Base-by-base conservation (phyloP, 768 basidiomycete species). In the Suillus subaureus region DNA sequence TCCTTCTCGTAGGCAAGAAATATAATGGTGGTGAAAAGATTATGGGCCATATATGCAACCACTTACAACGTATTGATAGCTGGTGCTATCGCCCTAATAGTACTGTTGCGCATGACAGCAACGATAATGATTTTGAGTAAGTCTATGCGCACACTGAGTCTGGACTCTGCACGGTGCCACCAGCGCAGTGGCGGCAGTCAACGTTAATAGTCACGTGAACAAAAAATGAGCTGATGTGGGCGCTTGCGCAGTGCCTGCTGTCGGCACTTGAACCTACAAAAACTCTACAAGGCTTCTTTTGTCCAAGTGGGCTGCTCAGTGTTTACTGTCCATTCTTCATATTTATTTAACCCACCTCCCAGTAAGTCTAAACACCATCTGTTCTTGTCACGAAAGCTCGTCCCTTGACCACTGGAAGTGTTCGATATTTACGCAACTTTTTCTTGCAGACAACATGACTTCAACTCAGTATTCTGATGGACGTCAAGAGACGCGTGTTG, bases 401-500 rank as follows among this genome's bases (percentile, higher is more conserved):
- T 61, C 43, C 7, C 21, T 65, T 16, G 13, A 39, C 9, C 5
- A 23, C 15, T 18, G 62, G 16, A 33, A 28, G 3, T 26, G 16
- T 12, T 63, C 28, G 51, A 58, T 61, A 61, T 28, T 64, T 16
- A 64, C 35, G 21, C 28, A 26, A 23, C 39, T 35, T 61, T 39
- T 12, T 33, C 39, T 35, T 33, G 33, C 45, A 65, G 60, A 57
- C 43, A 23, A 65, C 40, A 57, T 57, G 56, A 8, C 35, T 47
- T 64, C 74, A 21, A 70, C 68, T 56, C 74, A 77, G 66, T 79
- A 79, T 40, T 66, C 78, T 28, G 91, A 92, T 70, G 88, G 86
- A 64, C 89, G 90, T 61, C 79, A 87, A 58, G 80, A 82, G 69
- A 79, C 81, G 69, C 92, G 93, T 56, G 90, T 94, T 52, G 87